Conservation (phyloP, 352 stramenopile species). For the Phytopythium montanum region DNA sequence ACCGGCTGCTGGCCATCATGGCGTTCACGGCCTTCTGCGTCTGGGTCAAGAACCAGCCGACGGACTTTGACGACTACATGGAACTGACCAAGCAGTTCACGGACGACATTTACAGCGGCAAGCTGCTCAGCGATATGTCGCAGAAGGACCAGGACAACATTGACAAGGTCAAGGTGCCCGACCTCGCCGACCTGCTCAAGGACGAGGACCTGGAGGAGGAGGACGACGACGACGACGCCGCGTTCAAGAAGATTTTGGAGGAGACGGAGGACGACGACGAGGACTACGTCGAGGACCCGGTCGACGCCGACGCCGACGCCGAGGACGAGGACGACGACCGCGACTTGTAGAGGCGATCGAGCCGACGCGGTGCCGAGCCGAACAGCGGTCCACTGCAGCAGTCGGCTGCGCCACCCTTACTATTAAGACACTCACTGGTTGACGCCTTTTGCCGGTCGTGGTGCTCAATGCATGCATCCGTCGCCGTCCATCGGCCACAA, state of each 20-base stretch:
- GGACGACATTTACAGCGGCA: slow-evolving; percentile 99
- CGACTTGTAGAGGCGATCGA: slow-evolving; percentile 52
- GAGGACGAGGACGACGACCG: slow-evolving; percentile 51
- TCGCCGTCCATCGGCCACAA: too few species aligned
- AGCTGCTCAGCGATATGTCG: slow-evolving; percentile 97
- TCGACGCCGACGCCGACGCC: slow-evolving; percentile 34
- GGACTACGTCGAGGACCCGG: slow-evolving; percentile 24
- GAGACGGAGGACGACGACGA: slow-evolving; percentile 64
- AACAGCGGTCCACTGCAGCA: too few species aligned
- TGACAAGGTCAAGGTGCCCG: slow-evolving; percentile 92
- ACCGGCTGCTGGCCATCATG: slow-evolving; percentile 90
- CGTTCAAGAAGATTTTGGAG: slow-evolving; percentile 80
- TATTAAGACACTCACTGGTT: too few species aligned
- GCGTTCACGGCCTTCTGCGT: slow-evolving; percentile 95
- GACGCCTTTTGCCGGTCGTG: too few species aligned
- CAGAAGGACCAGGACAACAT: slow-evolving; percentile 98
- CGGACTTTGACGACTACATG: slow-evolving; percentile 99
- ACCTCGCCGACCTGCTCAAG: slow-evolving; percentile 82
- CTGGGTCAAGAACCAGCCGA: slow-evolving; percentile 98
- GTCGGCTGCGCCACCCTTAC: too few species aligned
- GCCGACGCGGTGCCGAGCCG: slow-evolving; percentile 10
- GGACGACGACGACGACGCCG: slow-evolving; percentile 61
- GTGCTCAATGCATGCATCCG: too few species aligned
- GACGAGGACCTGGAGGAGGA: slow-evolving; percentile 79
- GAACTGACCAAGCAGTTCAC: slow-evolving; percentile 98